Base-by-base conservation (phyloP, 192 early-diverging fungal genomes). In the Entophlyctis luteolus region DNA sequence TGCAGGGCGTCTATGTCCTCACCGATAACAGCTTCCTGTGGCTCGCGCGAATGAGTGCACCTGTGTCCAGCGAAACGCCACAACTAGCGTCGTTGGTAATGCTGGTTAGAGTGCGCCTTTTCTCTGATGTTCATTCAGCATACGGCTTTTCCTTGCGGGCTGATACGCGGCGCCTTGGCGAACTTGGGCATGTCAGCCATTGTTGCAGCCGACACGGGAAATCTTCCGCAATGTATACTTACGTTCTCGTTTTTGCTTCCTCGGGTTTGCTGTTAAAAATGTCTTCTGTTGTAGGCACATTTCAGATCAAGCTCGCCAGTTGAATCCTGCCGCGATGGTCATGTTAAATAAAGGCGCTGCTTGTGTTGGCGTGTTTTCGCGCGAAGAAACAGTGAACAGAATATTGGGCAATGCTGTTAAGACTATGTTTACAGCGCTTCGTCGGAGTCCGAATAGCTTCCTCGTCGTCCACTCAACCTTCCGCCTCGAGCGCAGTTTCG, bases 11-110 rank as follows among this genome's bases (percentile, higher is more conserved):
- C 1, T 99, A 96, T 75, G 94, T 98, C 36, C 83, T 99, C 20
- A 95, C 97, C 67, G 98, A 99, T 80, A 98, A 92, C 79, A 90
- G 87, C 71, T 99, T 99, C 69, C 81, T 90, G 49, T 98, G 96
- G 96, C 93, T 99, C 58, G 67, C 86, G 65, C 84, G 89, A 58
- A 93, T 99, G 93, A 90, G 95, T 0, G 85, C 88, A 35, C 89
- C 93, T 70, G 84, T 80, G 25, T 82, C 81, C 14, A 85, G 84
- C 0, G 94, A 93, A 33, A 88, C 93, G 37, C 84, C 89, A 12
- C 86, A 86, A 57, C 79, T 81, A 48, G 90, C 92, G 3, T 84
- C 87, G 62, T 89, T 93, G 14, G 91, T 91, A 81, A 69, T 48
- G 42, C 54, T n/a, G 31, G 49, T 12, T 23, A 52, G 49, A 25